Percentiles rank a stretch among this genome's conserved stretches.
Evolutionary conservation across 768 basidiomycete genomes (phyloP).

Genomic region (Plicaturopsis crispa): DNA sequence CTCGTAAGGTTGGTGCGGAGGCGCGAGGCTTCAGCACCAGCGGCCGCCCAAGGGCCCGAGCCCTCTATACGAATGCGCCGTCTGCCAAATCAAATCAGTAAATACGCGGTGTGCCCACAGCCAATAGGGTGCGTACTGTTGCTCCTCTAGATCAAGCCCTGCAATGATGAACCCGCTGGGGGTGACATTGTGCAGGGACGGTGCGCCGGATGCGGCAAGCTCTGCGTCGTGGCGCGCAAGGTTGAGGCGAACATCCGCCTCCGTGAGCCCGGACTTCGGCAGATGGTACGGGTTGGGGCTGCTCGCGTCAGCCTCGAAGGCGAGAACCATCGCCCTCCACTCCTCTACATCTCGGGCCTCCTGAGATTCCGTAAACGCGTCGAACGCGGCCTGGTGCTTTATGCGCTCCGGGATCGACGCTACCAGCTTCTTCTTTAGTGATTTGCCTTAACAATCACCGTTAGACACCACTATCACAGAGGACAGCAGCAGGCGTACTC

Average conservation of each 20-base stretch:
- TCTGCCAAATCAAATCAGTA: not conserved
- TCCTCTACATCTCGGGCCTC: not conserved
- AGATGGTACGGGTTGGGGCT: slow-evolving; percentile 16
- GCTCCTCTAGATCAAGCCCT: slow-evolving; percentile 13
- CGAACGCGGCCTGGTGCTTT: slow-evolving; percentile 3
- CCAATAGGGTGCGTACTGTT: slow-evolving; percentile 9
- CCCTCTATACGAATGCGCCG: slow-evolving; percentile 8
- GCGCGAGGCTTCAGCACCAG: too few relatives aligned
- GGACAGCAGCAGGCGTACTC: slow-evolving; percentile 4
- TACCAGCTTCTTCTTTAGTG: slow-evolving; percentile 1
- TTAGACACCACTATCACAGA: not conserved
- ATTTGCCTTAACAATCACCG: not conserved
- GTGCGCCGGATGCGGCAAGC: not conserved
- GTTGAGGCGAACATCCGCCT: slow-evolving; percentile 7
- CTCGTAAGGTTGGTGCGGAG: too few relatives aligned
- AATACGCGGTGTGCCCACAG: slow-evolving; percentile 6
- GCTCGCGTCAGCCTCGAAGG: slow-evolving; percentile 15
- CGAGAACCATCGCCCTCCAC: slow-evolving; percentile 10
- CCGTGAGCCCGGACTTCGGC: slow-evolving; percentile 2
- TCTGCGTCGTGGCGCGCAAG: slow-evolving; percentile 10
- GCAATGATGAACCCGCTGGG: slow-evolving; percentile 8
- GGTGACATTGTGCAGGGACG: slow-evolving; percentile 11
- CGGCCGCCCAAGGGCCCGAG: too few relatives aligned
- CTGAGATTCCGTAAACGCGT: not conserved
- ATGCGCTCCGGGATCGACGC: slow-evolving; percentile 1